Evolutionary conservation across 1,284 basidiomycete genomes (phyloP), one percentile per base, ranked within the genome.

Genomic region (Puccinia triticina): DNA sequence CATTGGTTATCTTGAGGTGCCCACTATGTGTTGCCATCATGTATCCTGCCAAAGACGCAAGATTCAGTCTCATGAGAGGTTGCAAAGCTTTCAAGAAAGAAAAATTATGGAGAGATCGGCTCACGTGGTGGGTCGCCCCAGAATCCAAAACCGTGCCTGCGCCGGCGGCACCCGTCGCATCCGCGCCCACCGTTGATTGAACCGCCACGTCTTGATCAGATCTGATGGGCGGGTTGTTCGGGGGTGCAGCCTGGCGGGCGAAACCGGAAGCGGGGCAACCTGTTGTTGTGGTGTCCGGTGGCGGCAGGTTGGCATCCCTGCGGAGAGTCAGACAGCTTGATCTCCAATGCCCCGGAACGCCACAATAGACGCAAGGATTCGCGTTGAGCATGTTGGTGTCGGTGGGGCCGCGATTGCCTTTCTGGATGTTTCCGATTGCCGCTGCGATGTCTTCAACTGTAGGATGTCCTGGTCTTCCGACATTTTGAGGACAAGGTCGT

Each of bases 231-330:
- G 61, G 61, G 61, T 64, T 11, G 61, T 29, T 37, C 61, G 34
- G 61, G 61, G 61, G 61, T 29, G 61, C 34, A 10, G 61, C 26
- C 26, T 64, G 61, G 61, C 46, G 67, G 67, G 67, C 67, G 37
- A 43, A 71, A 48, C 21, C 43, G 67, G 67, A 71, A 71, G 67
- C 67, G 67, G 67, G 43, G 67, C 43, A 23, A 71, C 67, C 26
- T 32, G 21, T 32, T 4, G 29, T 50, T 40, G 43, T 10, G 26
- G 10, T 32, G 26, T 37, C 16, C 2, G 61, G 61, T 4, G 61
- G 11, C 18, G 40, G 67, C 16, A 71, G 67, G 23, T 48, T 43
- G 37, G 67, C 46, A 50, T 71, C 67, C 26, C 67, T 46, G 12
- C 67, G 40, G 46, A 71, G 67, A 18, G 26, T 26, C 23, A 43